Percentiles rank a stretch among this genome's conserved stretches.
These are phyloP conservation scores for Rutstroemia sp. DNA, from an alignment of 2,329 filamentous ascomycete species.

Conservation along the genomic window DNA sequence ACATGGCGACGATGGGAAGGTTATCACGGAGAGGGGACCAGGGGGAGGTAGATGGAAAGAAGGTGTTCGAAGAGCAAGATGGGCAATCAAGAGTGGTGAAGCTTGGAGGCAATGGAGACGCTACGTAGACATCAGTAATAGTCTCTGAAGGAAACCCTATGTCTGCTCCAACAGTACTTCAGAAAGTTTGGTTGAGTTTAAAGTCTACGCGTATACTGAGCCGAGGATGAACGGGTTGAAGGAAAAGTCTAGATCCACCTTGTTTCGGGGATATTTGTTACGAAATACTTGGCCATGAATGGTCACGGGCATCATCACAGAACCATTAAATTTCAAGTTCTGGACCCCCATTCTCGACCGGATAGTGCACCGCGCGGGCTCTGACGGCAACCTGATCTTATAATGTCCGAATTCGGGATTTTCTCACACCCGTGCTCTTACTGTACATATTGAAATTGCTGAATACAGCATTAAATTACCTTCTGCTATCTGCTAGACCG, in stretches of 20 bases:
- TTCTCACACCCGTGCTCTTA: neutral
- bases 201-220: neutral
- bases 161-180: neutral
- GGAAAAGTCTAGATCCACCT: too few relatives aligned
- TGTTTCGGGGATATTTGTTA: too few relatives aligned
- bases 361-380: neutral
- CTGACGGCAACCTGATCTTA: neutral
- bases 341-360: neutral
- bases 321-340: neutral
- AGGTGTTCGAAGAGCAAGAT: constrained; percentile 77
- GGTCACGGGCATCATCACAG: neutral
- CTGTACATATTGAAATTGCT: neutral
- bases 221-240: too few relatives aligned
- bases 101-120: constrained; percentile 75
- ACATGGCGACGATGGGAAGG: constrained; percentile 68
- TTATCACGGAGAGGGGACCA: constrained; percentile 75
- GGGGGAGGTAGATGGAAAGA: constrained; percentile 92
- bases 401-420: neutral
- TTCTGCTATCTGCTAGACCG: neutral
- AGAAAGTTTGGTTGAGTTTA: neutral
- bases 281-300: neutral
- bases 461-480: neutral
- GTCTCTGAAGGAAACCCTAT: neutral
- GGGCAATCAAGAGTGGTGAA: constrained; percentile 79
- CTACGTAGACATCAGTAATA: constrained; percentile 68